Base-by-base conservation (phyloP, 768 basidiomycete genomes). In the Cystofilobasidium ferigula region DNA sequence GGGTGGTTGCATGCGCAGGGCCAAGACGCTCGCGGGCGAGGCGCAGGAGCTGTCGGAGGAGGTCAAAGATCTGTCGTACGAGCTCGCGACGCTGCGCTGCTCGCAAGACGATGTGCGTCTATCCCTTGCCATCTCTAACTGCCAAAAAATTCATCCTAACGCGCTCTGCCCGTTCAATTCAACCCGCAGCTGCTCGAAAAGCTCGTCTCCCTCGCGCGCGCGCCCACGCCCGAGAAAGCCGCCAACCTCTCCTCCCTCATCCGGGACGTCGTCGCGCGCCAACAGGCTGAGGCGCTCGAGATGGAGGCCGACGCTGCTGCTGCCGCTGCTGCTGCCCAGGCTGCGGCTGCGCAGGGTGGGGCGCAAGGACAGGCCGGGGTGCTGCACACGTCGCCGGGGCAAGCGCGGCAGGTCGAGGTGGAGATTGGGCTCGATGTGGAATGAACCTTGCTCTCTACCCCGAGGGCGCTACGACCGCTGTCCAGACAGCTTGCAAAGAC, bases 181-280 rank as follows among this genome's bases (percentile, higher is more conserved):
- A n/a, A n/a, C n/a, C n/a, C n/a, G 16, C 43, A 61, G 62, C 62
- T 63, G 20, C 53, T 63, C 34, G 62, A 56, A 9, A 63, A 63
- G 26, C 62, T 63, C 38, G 62, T 63, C 16, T 63, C 62, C n/a
- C 62, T 63, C 36, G 62, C 62, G 4, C 62, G 53, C 26, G 62
- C 51, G 38, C 48, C 51, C 35, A 54, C 62, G 51, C 51, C 51
- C 36, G 62, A 63, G 16, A 51, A 63, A 38, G 62, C 62, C 0
- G 35, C 62, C 20, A 38, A 51, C 26, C 38, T 63, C 35, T 63
- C 53, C 26, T 36, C 48, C 16, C 53, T 63, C 51, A 63, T 63
- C 18, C 48, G 62, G 22, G 62, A 63, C 51, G 51, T 54, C 51
- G 51, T 54, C 30, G 51, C 51, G 18, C 51, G 51, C 30, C 51